Percentiles rank a stretch among this genome's conserved stretches.
Conservation (phyloP, 2,329 filamentous ascomycete genomes). For the Harringtonia aguacate region DNA sequence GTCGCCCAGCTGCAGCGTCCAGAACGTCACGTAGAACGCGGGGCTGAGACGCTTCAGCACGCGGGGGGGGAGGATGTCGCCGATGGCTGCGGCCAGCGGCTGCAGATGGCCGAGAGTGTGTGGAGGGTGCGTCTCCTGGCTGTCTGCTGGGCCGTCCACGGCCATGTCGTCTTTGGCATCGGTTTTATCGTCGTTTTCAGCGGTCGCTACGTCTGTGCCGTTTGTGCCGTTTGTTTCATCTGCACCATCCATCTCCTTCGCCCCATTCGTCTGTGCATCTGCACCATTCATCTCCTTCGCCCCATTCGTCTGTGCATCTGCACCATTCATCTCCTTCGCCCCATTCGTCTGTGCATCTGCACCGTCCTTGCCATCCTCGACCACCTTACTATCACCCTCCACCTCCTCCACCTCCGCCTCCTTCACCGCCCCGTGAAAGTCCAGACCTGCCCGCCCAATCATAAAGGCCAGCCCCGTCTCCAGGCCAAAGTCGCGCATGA, state of each 20-base stretch:
- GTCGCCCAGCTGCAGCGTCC: conserved; percentile 79
- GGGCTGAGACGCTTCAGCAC: conserved; percentile 63
- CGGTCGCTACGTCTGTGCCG: not conserved
- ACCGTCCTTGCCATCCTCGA: no score
- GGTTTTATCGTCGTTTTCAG: not conserved
- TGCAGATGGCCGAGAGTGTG: conserved; percentile 51
- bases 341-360: no score
- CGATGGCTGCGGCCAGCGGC: conserved; percentile 60
- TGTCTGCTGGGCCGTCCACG: not conserved
- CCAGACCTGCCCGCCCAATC: conserved; percentile 65
- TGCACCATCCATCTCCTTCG: no score
- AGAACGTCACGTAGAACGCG: conserved; percentile 83
- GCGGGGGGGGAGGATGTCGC: conserved; percentile 46
- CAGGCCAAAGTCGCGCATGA: conserved; percentile 71
- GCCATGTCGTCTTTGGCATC: not conserved
- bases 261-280: no score
- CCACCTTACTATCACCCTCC: no score
- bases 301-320: no score
- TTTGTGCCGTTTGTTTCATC: not conserved
- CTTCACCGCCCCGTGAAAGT: conserved; percentile 38
- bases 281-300: no score
- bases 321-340: no score
- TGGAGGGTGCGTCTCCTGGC: conserved; percentile 10
- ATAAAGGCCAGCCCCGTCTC: conserved; percentile 76
- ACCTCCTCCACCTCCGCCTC: no score